Evolutionary conservation across 1,284 basidiomycete genomes (phyloP).

Genomic region (Microbotryum silenes-acaulis): DNA sequence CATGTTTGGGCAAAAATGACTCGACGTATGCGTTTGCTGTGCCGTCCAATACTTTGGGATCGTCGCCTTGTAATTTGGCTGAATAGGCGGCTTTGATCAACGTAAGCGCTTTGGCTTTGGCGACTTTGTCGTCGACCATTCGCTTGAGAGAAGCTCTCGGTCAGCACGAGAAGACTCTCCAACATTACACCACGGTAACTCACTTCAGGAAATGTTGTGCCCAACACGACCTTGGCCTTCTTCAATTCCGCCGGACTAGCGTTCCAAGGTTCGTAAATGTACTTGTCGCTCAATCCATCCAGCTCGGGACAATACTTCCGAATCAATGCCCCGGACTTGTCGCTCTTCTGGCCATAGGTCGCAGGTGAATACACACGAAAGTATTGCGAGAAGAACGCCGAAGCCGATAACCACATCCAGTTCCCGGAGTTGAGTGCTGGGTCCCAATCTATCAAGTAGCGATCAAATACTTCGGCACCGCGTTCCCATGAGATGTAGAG

Average conservation of each 20-base stretch:
- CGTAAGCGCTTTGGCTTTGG: slow-evolving; percentile 39
- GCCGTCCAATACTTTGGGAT: slow-evolving; percentile 19
- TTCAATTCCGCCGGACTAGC: slow-evolving; percentile 41
- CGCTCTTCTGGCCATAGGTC: slow-evolving; percentile 46
- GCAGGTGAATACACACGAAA: not conserved
- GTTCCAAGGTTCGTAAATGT: slow-evolving; percentile 43
- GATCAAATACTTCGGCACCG: slow-evolving; percentile 50
- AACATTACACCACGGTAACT: slow-evolving; percentile 6
- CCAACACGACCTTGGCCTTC: slow-evolving; percentile 42
- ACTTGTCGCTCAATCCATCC: slow-evolving; percentile 44
- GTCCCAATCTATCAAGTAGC: slow-evolving; percentile 42
- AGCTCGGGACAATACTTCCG: slow-evolving; percentile 47
- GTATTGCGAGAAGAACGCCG: slow-evolving; percentile 43
- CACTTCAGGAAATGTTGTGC: slow-evolving; percentile 41
- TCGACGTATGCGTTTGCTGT: slow-evolving; percentile 18
- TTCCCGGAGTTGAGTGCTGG: slow-evolving; percentile 45
- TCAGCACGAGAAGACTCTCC: not conserved
- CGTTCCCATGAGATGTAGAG: slow-evolving; percentile 53
- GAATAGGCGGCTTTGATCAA: slow-evolving; percentile 41
- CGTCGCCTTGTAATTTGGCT: slow-evolving; percentile 24
- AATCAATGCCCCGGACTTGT: slow-evolving; percentile 45
- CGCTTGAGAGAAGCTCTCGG: slow-evolving; percentile 20
- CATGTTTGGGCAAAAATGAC: slow-evolving; percentile 2
- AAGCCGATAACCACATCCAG: slow-evolving; percentile 49
- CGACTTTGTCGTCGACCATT: slow-evolving; percentile 42